These are phyloP conservation scores for Metarhizium sp. DNA, from an alignment of 2,329 filamentous ascomycete species.

Conservation along the genomic window DNA sequence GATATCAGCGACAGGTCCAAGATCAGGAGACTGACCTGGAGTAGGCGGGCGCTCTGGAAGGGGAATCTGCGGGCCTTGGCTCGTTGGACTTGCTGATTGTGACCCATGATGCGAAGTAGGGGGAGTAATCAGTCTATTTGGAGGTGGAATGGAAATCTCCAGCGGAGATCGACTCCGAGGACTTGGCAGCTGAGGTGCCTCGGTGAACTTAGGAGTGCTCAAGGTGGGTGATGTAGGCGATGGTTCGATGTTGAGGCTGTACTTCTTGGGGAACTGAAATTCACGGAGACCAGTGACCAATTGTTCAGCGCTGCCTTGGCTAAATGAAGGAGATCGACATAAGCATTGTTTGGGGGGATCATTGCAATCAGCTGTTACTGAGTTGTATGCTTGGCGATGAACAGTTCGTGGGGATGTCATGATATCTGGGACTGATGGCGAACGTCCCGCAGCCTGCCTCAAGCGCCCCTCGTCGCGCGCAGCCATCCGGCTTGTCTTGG, in stretches of 20 bases:
- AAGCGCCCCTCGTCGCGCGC: slow-evolving; percentile 40
- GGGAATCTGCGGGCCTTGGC: slow-evolving; percentile 11
- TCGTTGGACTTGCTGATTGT: slow-evolving; percentile 1
- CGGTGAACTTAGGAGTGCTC: slow-evolving; percentile 10
- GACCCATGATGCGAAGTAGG: slow-evolving; percentile 18
- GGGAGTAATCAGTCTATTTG: slow-evolving; percentile 20
- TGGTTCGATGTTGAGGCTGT: slow-evolving; percentile 13
- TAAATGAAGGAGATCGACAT: slow-evolving; percentile 17
- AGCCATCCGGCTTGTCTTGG: slow-evolving; percentile 44
- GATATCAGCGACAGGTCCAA: slow-evolving; percentile 15
- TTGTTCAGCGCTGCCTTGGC: slow-evolving; percentile 10
- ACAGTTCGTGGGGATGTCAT: slow-evolving; percentile 5
- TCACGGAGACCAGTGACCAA: slow-evolving; percentile 22
- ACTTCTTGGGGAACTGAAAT: slow-evolving; percentile 28
- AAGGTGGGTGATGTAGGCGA: slow-evolving; percentile 15
- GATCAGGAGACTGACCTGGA: slow-evolving; percentile 21
- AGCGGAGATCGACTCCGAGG: slow-evolving; percentile 16
- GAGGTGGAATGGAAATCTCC: slow-evolving; percentile 10
- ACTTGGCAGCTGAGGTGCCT: slow-evolving; percentile 15
- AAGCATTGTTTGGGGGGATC: background rate
- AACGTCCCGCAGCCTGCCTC: slow-evolving; percentile 18
- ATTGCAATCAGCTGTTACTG: slow-evolving; percentile 8
- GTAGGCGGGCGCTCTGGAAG: slow-evolving; percentile 16
- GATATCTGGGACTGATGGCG: slow-evolving; percentile 17
- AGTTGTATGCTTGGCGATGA: slow-evolving; percentile 6